Evolutionary conservation across 2,329 filamentous ascomycete species (phyloP).

Genomic region (Geosmithia putterillii): DNA sequence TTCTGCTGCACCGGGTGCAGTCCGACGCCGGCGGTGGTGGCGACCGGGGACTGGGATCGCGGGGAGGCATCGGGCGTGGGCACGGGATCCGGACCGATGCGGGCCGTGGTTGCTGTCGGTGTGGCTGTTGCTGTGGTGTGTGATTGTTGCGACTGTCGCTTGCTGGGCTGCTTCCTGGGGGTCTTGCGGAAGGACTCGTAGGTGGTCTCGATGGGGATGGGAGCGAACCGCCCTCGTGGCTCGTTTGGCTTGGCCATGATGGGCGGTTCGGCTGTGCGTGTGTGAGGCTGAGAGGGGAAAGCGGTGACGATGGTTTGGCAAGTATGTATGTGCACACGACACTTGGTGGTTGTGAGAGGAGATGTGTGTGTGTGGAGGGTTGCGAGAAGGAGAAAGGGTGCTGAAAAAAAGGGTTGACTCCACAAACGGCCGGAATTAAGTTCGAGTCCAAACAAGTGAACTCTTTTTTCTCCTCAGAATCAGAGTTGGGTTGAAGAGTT

Average conservation of each 20-base stretch:
- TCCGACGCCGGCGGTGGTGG: slow-evolving; percentile 23
- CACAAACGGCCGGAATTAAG: no score
- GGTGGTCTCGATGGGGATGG: slow-evolving; percentile 62
- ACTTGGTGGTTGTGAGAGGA: neutral
- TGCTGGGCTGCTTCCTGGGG: slow-evolving; percentile 9
- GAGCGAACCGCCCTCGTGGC: slow-evolving; percentile 48
- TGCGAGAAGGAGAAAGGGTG: neutral
- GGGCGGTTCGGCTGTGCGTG: neutral
- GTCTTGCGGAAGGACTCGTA: slow-evolving; percentile 44
- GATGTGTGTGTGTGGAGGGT: neutral
- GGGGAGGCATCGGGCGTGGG: slow-evolving; percentile 42
- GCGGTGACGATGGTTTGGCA: neutral
- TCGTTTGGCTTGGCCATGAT: slow-evolving; percentile 6
- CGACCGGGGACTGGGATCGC: slow-evolving; percentile 30
- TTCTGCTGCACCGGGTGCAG: neutral
- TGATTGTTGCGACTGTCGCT: slow-evolving; percentile 4
- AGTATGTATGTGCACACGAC: neutral
- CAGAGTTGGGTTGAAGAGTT: neutral
- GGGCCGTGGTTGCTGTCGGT: neutral
- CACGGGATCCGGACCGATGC: slow-evolving; percentile 40
- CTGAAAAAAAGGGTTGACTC: no score
- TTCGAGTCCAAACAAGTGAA: no score
- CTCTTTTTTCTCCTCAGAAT: no score
- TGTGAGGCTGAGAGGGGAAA: neutral
- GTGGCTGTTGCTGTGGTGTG: neutral